Base-by-base conservation (phyloP, 1,139 yeast species). In the Yarrowia galli region DNA sequence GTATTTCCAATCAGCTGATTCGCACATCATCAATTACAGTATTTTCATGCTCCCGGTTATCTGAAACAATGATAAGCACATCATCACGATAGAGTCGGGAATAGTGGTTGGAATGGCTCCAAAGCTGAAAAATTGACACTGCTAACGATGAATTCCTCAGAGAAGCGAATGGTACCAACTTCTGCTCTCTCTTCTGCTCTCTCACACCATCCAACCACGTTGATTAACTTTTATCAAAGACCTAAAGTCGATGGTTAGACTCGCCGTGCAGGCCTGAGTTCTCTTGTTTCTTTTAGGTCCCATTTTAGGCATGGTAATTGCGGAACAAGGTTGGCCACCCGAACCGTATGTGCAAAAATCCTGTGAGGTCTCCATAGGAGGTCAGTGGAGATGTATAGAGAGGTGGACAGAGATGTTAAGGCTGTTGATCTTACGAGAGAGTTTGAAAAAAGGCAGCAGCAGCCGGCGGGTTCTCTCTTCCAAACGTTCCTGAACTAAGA, bases 301-400 rank as follows among this genome's bases (percentile, higher is more conserved):
- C 58, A 35, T 51, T 51, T 51, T 51, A 51, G 58, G 58, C 18
- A 51, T 51, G 58, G 58, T 51, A 51, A 51, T 51, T 35, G 58
- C 43, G 20, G 20, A 16, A 36, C 23, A 35, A 36, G 20, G 43
- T 51, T 51, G 28, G 20, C 13, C 18, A 36, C 15, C 15, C 18
- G 16, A 53, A 22, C 15, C 12, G 10, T 32, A 12, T 40, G 16
- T 35, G 20, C 18, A 28, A 51, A n/a, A 53, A 36, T 20, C 2
- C 25, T 4, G 28, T 13, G 54, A 28, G 54, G 13, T 16, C 6
- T 13, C 13, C 32, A 49, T 48, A 48, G 53, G 53, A n/a, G 32
- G 36, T 13, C n/a, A n/a, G 38, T 46, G 53, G 36, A n/a, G 53
- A n/a, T n/a, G 35, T 22, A 15, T 22, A 7, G 15, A 9, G 20